These are phyloP conservation scores for Creolimax fragrantissima DNA, from an alignment of 78 protist species.

Conservation along the genomic window DNA sequence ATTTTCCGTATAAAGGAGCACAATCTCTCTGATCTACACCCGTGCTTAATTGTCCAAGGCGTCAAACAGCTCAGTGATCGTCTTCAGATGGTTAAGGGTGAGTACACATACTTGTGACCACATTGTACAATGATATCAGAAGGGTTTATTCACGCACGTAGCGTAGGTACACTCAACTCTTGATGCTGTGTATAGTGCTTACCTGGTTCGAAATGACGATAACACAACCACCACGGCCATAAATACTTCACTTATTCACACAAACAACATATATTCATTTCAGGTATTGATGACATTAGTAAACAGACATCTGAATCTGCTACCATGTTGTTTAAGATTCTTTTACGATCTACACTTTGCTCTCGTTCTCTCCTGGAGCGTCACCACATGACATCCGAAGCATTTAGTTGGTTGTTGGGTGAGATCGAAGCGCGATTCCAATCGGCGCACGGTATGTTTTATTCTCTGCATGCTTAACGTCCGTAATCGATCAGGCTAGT, in stretches of 20 bases:
- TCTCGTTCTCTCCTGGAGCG: conserved; percentile 60
- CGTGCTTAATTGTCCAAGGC: conserved; percentile 36
- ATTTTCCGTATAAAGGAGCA: neutral
- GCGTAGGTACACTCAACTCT: too few relatives aligned
- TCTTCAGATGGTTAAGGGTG: neutral
- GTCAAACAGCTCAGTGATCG: conserved; percentile 15
- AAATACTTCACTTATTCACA: too few relatives aligned
- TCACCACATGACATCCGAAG: conserved; percentile 58
- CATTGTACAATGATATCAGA: too few relatives aligned
- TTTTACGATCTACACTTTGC: conserved; percentile 60
- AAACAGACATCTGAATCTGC: conserved; percentile 69
- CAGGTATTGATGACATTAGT: conserved; percentile 50
- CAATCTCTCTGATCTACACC: conserved; percentile 44
- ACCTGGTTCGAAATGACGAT: too few relatives aligned
- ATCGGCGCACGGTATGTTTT: conserved; percentile 35
- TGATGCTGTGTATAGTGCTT: too few relatives aligned
- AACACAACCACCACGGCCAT: too few relatives aligned
- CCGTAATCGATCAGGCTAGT: neutral
- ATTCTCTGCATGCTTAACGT: conserved; percentile 62
- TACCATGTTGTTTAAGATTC: conserved; percentile 57
- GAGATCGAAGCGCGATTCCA: conserved; percentile 78
- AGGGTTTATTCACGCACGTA: too few relatives aligned
- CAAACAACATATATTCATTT: too few relatives aligned
- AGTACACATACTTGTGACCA: neutral
- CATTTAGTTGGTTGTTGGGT: conserved; percentile 89